Evolutionary conservation across 495 filamentous ascomycete genomes (phyloP), one percentile per base, ranked within the genome.

Genomic region (Tuber melanosporum): DNA sequence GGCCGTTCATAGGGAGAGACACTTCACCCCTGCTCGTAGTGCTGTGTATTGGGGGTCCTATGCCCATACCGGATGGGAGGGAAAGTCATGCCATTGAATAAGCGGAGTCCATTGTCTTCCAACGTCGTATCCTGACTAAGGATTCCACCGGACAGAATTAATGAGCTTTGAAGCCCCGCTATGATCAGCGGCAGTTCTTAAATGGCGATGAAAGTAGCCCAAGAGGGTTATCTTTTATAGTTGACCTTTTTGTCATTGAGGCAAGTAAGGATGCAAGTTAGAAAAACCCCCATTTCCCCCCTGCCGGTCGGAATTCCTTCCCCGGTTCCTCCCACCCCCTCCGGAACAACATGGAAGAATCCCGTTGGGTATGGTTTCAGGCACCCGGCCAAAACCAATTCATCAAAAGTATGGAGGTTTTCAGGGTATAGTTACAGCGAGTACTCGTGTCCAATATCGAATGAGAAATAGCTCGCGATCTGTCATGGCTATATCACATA

Each of bases 121-220:
- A 75, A 71, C n/a, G 71, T 45, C 74, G 19, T 73, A 49, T 52
- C 32, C 20, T 77, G 75, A n/a, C 77, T 52, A 52, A 77, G 42
- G 12, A 74, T 66, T 12, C 69, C 41, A 41, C 75, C 69, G 44
- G 74, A 74, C 14, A 73, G 41, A 20, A 79, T 36, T 71, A 79
- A 73, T 43, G 75, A 42, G 69, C 43, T 42, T 49, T 77, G 71
- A 71, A 74, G 44, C 47, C 47, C 75, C 69, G 74, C 47, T 32
- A 72, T 36, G 46, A 74, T 69, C 47, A 47, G 3, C 3, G 12
- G 45, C 12, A 47, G 15, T 47, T 8, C 12, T 8, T 47, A 4
- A 47, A 14, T 47, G 12, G 4, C 17, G 17, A 47, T 19, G 12
- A 47, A 47, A 47, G 12, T 47, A 47, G 45, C 4, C 45, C 45